Conservation (phyloP, 345 rosid species). For the Noccaea caerulescens region DNA sequence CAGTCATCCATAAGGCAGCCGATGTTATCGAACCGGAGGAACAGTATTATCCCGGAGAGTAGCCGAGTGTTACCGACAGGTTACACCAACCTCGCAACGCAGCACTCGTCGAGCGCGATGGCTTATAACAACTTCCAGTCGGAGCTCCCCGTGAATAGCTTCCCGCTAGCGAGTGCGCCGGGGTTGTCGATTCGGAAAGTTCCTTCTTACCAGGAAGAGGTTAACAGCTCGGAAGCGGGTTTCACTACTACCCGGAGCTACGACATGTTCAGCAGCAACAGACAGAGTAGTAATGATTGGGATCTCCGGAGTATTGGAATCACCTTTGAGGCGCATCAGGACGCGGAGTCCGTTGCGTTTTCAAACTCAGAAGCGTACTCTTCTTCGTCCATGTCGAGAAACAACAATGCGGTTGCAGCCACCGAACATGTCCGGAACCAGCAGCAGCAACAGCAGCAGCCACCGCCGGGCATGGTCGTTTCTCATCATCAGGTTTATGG, state of each 20-base stretch:
- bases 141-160: constrained; percentile 58
- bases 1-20: constrained; percentile 64
- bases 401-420: constrained; percentile 30
- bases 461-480: not conserved
- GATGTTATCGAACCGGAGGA: constrained; percentile 58
- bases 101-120: constrained; percentile 34
- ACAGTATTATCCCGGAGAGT: constrained; percentile 55
- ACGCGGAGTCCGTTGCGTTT: constrained; percentile 46
- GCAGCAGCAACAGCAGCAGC: constrained; percentile 30
- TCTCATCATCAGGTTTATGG: constrained; percentile 34
- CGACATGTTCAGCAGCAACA: constrained; percentile 32
- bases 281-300: constrained; percentile 57
- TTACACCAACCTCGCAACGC: constrained; percentile 43
- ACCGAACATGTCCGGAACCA: constrained; percentile 26
- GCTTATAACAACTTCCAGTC: constrained; percentile 48
- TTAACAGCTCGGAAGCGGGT: constrained; percentile 52
- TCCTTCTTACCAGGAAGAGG: constrained; percentile 61
- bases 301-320: constrained; percentile 67
- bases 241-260: constrained; percentile 27
- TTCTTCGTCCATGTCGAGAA: constrained; percentile 42
- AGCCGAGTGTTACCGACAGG: constrained; percentile 55
- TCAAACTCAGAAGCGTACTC: constrained; percentile 41
- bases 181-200: constrained; percentile 50
- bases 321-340: constrained; percentile 60
- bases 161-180: constrained; percentile 63